Conservation (phyloP, 2,329 filamentous ascomycete species). For the Allantophomopsis cytisporea region DNA sequence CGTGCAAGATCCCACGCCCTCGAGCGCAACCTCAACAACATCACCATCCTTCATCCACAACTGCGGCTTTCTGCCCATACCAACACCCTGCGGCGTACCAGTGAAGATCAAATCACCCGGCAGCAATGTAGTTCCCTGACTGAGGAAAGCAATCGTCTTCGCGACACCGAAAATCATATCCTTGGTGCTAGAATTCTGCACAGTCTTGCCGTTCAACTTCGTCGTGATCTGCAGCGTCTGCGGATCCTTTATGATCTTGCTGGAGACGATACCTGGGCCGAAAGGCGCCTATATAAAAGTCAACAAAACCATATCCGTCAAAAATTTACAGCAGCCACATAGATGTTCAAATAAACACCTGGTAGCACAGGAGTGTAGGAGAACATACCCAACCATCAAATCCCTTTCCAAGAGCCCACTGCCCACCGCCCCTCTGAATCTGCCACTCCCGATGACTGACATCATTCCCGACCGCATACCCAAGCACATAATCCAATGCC, state of each 20-base stretch:
- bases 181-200: conserved; percentile 41
- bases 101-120: conserved; percentile 55
- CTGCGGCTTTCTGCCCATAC: conserved; percentile 52
- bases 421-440: conserved; percentile 49
- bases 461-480: conserved; percentile 66
- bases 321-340: too few relatives aligned
- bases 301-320: too few relatives aligned
- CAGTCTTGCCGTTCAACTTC: conserved; percentile 41
- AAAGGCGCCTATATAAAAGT: conserved; percentile 35
- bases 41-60: conserved; percentile 60
- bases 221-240: conserved; percentile 42
- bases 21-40: conserved; percentile 52
- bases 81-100: conserved; percentile 57
- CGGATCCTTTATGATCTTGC: conserved; percentile 38
- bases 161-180: conserved; percentile 52
- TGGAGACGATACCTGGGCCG: conserved; percentile 56
- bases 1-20: conserved; percentile 47
- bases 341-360: too few relatives aligned
- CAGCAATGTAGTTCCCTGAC: conserved; percentile 45
- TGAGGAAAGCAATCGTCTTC: conserved; percentile 44
- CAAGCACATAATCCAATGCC: conserved; percentile 60
- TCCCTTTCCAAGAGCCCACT: conserved; percentile 61
- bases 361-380: too few relatives aligned
- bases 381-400: conserved; percentile 50
- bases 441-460: conserved; percentile 74